Conservation (phyloP, 371 early-diverging fungal species). For the Saksenaea vasiformis region DNA sequence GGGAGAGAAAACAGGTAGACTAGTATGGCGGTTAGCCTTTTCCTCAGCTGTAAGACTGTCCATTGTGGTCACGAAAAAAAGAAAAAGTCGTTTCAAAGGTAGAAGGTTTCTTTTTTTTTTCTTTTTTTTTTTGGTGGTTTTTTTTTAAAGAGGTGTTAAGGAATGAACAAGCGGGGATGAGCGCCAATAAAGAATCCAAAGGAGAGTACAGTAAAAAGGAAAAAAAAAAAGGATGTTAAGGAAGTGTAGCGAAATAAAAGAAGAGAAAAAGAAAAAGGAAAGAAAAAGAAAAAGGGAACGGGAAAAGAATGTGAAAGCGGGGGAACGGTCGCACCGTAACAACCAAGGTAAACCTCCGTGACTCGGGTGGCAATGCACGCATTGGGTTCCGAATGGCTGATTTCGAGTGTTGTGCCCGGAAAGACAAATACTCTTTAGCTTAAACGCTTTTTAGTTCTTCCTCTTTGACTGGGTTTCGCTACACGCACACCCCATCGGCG, state of each 20-base stretch:
- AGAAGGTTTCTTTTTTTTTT: background rate
- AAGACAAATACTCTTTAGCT: too few relatives aligned
- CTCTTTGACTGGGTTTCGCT: too few relatives aligned
- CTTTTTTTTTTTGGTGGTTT: too few relatives aligned
- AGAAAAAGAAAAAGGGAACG: background rate
- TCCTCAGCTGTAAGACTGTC: background rate
- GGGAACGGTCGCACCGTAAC: background rate
- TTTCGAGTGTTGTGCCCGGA: too few relatives aligned
- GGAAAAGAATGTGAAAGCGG: background rate
- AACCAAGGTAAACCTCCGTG: background rate
- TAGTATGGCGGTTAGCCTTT: slow-evolving; percentile 2
- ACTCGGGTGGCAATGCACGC: background rate
- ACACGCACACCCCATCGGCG: too few relatives aligned
- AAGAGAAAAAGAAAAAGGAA: background rate
- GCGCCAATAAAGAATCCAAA: background rate
- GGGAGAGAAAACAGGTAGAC: background rate
- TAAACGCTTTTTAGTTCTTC: too few relatives aligned
- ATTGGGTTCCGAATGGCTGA: background rate
- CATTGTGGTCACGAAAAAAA: background rate
- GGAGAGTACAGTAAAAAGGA: background rate
- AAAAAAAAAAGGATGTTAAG: background rate
- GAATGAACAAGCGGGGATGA: slow-evolving; percentile 4
- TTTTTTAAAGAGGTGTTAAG: background rate
- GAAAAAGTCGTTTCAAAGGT: background rate
- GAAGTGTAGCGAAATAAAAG: background rate